phyloP scores from a whole-genome alignment of 805 yeast genomes.

The Pichia californica region DNA sequence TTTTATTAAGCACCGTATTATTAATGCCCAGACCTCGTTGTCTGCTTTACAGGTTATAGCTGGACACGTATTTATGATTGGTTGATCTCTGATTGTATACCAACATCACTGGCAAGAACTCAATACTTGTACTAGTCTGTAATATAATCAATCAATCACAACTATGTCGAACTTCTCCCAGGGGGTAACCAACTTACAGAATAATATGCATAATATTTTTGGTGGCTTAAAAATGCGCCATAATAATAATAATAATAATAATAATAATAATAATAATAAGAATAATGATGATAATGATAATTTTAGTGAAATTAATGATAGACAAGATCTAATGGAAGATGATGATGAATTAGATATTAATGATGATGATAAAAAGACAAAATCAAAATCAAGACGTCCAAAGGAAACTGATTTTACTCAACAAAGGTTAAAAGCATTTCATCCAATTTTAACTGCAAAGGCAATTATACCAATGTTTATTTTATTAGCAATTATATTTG shows the following conservation, averaged over 20 bases:
- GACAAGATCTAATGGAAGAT: constrained; percentile 21
- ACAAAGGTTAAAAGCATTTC: constrained; percentile 46
- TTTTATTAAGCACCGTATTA: too few relatives aligned
- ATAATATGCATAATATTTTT: constrained; percentile 11
- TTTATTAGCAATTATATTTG: constrained; percentile 68
- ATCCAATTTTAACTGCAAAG: constrained; percentile 86
- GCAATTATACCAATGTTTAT: constrained; percentile 84
- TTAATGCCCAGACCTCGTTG: too few relatives aligned
- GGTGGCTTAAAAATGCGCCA: constrained; percentile 13
- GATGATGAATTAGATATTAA: constrained; percentile 37
- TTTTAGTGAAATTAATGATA: constrained; percentile 4
- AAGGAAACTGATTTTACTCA: constrained; percentile 54
- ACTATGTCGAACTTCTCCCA: constrained; percentile 10
- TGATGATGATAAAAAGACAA: constrained; percentile 24
- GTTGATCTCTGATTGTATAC: too few relatives aligned
- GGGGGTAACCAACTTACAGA: constrained; percentile 10
- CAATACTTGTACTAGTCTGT: too few relatives aligned
- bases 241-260: constrained; percentile 9
- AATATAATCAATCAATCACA: not conserved
- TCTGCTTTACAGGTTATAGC: too few relatives aligned
- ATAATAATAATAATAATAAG: constrained; percentile 6
- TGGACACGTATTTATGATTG: too few relatives aligned
- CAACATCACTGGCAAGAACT: too few relatives aligned
- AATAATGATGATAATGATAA: constrained; percentile 5
- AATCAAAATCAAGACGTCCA: constrained; percentile 53